Conservation (phyloP, 805 yeast genomes). For the Metschnikowia peoriensis region DNA sequence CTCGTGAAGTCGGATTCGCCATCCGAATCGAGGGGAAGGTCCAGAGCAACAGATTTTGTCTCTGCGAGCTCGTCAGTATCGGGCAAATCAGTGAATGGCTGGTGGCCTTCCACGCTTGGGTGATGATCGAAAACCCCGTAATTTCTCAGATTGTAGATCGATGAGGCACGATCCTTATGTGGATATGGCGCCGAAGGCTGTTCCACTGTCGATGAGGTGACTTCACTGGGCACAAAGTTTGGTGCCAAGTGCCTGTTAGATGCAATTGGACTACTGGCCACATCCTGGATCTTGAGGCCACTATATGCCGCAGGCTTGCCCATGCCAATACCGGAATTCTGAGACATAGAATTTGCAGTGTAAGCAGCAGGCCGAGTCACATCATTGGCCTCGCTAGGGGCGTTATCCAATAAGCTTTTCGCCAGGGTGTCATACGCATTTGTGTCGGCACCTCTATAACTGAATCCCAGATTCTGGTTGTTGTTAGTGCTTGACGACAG, state of each 20-base stretch:
- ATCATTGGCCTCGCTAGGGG: conserved; percentile 34
- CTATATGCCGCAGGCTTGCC: not conserved
- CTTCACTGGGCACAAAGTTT: conserved; percentile 26
- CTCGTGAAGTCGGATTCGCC: conserved; percentile 69
- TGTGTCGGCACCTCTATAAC: conserved; percentile 13
- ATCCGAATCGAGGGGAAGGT: conserved; percentile 30
- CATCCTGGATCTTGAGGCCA: conserved; percentile 26
- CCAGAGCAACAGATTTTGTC: conserved; percentile 8
- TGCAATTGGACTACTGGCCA: conserved; percentile 34
- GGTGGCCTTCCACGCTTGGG: conserved; percentile 45
- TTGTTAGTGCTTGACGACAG: not conserved
- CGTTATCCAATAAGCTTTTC: conserved; percentile 30
- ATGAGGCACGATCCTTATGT: conserved; percentile 16
- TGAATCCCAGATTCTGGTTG: conserved; percentile 2
- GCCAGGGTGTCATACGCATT: conserved; percentile 8
- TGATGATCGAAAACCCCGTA: conserved; percentile 44
- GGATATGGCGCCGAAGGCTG: conserved; percentile 26
- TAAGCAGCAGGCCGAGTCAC: conserved; percentile 22
- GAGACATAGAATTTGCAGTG: not conserved
- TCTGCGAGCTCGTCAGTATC: conserved; percentile 18
- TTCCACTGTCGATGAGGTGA: conserved; percentile 24
- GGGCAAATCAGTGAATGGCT: conserved; percentile 42
- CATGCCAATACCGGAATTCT: not conserved
- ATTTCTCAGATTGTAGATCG: conserved; percentile 20
- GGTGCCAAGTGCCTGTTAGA: conserved; percentile 35